These are phyloP conservation scores for Venturia asperata DNA, from an alignment of 2,329 filamentous ascomycete species.

Conservation along the genomic window DNA sequence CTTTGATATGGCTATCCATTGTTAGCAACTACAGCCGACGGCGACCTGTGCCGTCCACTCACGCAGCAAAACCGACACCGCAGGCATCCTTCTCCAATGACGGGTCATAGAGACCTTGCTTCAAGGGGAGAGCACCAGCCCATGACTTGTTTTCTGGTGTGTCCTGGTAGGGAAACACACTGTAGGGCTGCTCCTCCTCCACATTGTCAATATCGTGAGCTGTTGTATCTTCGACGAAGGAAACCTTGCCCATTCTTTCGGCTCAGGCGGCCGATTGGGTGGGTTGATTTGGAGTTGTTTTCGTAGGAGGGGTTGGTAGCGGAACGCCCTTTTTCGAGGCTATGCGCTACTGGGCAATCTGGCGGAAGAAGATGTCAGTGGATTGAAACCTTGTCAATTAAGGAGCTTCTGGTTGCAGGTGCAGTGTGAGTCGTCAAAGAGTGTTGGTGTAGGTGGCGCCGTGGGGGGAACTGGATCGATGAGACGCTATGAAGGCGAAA, in stretches of 20 bases:
- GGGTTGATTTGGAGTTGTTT: not conserved
- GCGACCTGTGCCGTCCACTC: slow-evolving; percentile 36
- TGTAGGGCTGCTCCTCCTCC: slow-evolving; percentile 46
- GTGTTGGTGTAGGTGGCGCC: not conserved
- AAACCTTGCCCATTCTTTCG: slow-evolving; percentile 50
- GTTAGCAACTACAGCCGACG: slow-evolving; percentile 19
- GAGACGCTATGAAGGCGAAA: not conserved
- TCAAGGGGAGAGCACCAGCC: slow-evolving; percentile 91
- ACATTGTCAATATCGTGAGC: slow-evolving; percentile 42
- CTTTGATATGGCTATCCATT: slow-evolving; percentile 78
- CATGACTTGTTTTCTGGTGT: slow-evolving; percentile 76
- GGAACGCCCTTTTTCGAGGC: not conserved
- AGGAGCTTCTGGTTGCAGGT: not conserved
- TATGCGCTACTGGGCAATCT: not conserved
- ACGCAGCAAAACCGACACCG: slow-evolving; percentile 98
- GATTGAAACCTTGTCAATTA: not conserved
- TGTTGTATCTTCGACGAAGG: slow-evolving; percentile 46
- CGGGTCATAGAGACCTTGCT: slow-evolving; percentile 97
- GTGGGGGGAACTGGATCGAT: not conserved
- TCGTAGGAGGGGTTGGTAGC: not conserved
- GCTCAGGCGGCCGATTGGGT: slow-evolving; percentile 40
- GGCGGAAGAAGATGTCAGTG: not conserved
- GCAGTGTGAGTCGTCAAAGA: not conserved
- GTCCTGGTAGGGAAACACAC: slow-evolving; percentile 77
- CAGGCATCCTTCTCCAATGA: slow-evolving; percentile 97